Evolutionary conservation across 1,284 basidiomycete genomes (phyloP).

Genomic region (Cryptococcus sp.): DNA sequence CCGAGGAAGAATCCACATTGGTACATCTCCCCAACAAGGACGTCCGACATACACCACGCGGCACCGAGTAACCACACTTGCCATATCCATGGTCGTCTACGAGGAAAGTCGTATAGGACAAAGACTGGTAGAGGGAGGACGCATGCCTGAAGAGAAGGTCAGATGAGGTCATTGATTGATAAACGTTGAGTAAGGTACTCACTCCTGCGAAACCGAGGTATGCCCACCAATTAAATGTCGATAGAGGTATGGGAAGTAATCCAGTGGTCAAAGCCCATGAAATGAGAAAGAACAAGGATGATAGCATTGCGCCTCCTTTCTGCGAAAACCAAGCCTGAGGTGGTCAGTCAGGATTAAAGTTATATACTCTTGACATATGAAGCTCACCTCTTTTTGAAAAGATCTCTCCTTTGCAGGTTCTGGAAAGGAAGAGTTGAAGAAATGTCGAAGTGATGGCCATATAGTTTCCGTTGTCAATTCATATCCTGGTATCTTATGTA

Average conservation of each 20-base stretch:
- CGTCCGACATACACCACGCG: conserved; percentile 36
- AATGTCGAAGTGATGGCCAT: conserved; percentile 35
- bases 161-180: background rate
- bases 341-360: background rate
- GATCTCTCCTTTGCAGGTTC: conserved; percentile 38
- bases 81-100: conserved; percentile 30
- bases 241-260: conserved; percentile 23
- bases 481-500: conserved; percentile 18
- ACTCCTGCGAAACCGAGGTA: conserved; percentile 39
- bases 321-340: conserved; percentile 35
- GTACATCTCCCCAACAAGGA: conserved; percentile 38
- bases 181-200: conserved; percentile 7
- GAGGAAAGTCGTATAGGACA: conserved; percentile 35
- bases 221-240: conserved; percentile 23
- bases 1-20: conserved; percentile 27
- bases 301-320: conserved; percentile 31
- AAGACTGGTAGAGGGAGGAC: conserved; percentile 36
- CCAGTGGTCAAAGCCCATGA: conserved; percentile 34
- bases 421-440: conserved; percentile 39
- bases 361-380: background rate
- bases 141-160: conserved; percentile 18
- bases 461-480: conserved; percentile 26
- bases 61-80: conserved; percentile 36
- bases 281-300: conserved; percentile 34
- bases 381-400: conserved; percentile 42